Conservation (phyloP, 768 basidiomycete species). For the Lactarius tabidus region DNA sequence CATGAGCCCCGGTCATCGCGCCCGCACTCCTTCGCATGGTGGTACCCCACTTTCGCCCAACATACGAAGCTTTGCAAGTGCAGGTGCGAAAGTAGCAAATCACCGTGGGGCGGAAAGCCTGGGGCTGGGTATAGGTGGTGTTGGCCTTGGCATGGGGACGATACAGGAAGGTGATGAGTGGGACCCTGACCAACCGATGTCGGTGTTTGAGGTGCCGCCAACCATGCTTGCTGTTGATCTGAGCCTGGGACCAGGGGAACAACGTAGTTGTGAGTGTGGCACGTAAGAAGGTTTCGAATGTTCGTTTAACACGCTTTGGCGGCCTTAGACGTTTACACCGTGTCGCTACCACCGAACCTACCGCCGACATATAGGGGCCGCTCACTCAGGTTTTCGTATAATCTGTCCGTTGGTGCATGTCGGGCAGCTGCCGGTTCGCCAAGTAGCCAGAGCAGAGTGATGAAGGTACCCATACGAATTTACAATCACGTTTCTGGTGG, state of each 20-base stretch:
- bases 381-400: slow-evolving; percentile 80
- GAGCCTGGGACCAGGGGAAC: slow-evolving; percentile 75
- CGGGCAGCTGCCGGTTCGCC: slow-evolving; percentile 45
- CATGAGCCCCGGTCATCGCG: slow-evolving; percentile 26
- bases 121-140: slow-evolving; percentile 35
- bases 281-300: slow-evolving; percentile 5
- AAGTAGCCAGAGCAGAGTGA: slow-evolving; percentile 63
- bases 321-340: slow-evolving; percentile 68
- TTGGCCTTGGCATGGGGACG: slow-evolving; percentile 21
- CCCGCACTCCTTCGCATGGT: slow-evolving; percentile 27
- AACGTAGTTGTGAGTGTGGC: slow-evolving; percentile 64
- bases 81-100: slow-evolving; percentile 13
- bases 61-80: slow-evolving; percentile 16
- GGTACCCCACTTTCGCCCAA: slow-evolving; percentile 16
- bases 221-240: slow-evolving; percentile 90
- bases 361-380: slow-evolving; percentile 92
- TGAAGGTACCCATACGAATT: slow-evolving; percentile 88
- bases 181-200: slow-evolving; percentile 65
- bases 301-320: slow-evolving; percentile 10
- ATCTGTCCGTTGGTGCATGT: slow-evolving; percentile 85
- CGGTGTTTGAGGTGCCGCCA: slow-evolving; percentile 82
- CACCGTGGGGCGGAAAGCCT: slow-evolving; percentile 23
- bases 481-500: slow-evolving; percentile 84
- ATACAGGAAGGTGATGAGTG: slow-evolving; percentile 40
- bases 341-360: slow-evolving; percentile 69